Evolutionary conservation across 2,329 filamentous ascomycete genomes (phyloP).

Genomic region (Neoarthrinium moseri): DNA sequence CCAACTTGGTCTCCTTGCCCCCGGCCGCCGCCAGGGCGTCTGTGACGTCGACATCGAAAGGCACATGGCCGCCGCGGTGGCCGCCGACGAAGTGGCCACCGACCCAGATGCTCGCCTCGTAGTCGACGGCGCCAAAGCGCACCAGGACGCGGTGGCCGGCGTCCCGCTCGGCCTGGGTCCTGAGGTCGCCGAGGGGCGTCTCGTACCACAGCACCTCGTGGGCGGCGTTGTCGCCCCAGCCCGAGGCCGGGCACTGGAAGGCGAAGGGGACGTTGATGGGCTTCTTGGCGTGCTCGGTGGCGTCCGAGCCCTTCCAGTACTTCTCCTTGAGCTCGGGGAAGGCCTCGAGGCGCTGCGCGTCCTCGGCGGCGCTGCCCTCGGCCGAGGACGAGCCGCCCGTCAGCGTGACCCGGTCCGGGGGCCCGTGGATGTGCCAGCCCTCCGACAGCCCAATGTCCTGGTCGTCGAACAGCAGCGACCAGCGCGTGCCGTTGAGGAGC

Average conservation of each 20-base stretch:
- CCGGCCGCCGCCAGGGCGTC: slow-evolving; percentile 35
- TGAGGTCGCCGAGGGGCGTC: slow-evolving; percentile 48
- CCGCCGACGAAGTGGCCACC: slow-evolving; percentile 50
- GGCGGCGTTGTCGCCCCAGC: slow-evolving; percentile 58
- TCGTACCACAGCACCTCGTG: slow-evolving; percentile 71
- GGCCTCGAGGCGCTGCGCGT: slow-evolving; percentile 46
- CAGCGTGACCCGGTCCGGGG: slow-evolving; percentile 42
- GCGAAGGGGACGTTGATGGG: slow-evolving; percentile 64
- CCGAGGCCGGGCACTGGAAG: slow-evolving; percentile 63
- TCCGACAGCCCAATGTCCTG: slow-evolving; percentile 52
- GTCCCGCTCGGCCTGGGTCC: slow-evolving; percentile 38
- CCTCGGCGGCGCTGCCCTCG: slow-evolving; percentile 27
- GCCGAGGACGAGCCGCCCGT: slow-evolving; percentile 14
- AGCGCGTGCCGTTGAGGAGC: slow-evolving; percentile 57
- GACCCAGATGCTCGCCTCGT: slow-evolving; percentile 58
- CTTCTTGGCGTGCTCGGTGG: slow-evolving; percentile 40
- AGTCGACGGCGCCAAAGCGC: slow-evolving; percentile 62
- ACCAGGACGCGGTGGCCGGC: slow-evolving; percentile 44
- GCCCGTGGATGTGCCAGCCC: slow-evolving; percentile 51
- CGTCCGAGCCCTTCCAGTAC: slow-evolving; percentile 35
- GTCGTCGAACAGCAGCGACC: slow-evolving; percentile 67
- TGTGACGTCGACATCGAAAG: slow-evolving; percentile 57
- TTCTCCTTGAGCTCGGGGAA: slow-evolving; percentile 48
- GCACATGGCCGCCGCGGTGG: slow-evolving; percentile 60
- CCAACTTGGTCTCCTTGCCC: slow-evolving; percentile 39